Evolutionary conservation across 1,284 basidiomycete genomes (phyloP), one percentile per base, ranked within the genome.

Genomic region (Ustilago sp.): DNA sequence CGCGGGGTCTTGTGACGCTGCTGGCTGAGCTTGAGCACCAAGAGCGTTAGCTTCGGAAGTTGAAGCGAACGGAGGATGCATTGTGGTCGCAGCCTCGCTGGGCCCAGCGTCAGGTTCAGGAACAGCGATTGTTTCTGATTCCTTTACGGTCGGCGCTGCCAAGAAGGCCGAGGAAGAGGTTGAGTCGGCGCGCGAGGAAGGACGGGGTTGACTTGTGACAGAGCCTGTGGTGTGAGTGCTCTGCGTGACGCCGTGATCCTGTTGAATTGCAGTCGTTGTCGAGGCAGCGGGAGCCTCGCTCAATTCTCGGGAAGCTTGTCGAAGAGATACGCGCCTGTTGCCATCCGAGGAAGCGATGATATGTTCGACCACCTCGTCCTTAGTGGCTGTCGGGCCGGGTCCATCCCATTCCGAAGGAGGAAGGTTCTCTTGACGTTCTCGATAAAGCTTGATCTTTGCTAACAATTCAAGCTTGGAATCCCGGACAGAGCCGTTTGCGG

Each of bases 361-460:
- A 35, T 80, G 78, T 32, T 76, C 67, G 9, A 64, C 57, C 23
- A 82, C 75, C 28, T 79, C 74, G 17, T 73, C 66, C n/a, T 72
- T 72, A 41, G 63, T 68, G 35, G 80, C 80, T 11, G 62, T 55
- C 8, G 77, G 77, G 12, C 79, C 76, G 1, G 77, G 76, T 12
- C 73, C 75, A 19, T 65, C 57, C 79, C 79, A 80, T 31, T 77
- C 64, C 12, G 74, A 74, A 7, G 80, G 80, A 1, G 80, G 74
- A 15, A 82, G 66, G 38, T 75, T 80, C 62, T 83, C 80, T 55
- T 83, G 81, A 31, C 80, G 68, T 59, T 81, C 81, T 58, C 81
- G 62, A 47, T 83, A 83, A 23, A 82, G 62, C 63, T 83, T 83
- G 76, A 83, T 83, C 52, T 70, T 69, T 19, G 80, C 80, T 23